These are phyloP conservation scores for Trichomonascaceae sp. DNA, from an alignment of 1,139 yeast genomes.

Conservation along the genomic window DNA sequence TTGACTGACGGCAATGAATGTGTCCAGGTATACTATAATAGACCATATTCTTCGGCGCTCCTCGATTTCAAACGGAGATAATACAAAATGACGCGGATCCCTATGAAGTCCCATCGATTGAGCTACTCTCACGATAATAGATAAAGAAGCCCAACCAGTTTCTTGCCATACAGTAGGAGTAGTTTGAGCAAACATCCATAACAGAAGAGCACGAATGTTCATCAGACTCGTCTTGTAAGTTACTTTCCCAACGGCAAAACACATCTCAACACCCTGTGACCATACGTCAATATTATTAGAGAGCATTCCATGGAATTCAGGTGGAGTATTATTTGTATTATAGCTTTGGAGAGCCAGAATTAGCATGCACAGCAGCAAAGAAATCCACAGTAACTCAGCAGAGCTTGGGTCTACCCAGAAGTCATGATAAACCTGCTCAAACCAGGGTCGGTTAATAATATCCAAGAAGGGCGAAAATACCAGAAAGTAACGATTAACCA, in stretches of 20 bases:
- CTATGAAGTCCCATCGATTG: constrained; percentile 25
- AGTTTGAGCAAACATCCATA: constrained; percentile 30
- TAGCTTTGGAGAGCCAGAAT: constrained; percentile 28
- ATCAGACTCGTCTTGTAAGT: constrained; percentile 30
- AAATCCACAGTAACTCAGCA: constrained; percentile 30
- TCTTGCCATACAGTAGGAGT: constrained; percentile 25
- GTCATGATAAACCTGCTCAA: constrained; percentile 24
- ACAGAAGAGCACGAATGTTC: constrained; percentile 28
- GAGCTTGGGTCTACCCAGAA: constrained; percentile 29
- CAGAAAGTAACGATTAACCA: constrained; percentile 28
- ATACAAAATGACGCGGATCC: constrained; percentile 32
- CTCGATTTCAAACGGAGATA: constrained; percentile 30
- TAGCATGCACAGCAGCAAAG: constrained; percentile 28
- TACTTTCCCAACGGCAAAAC: constrained; percentile 27
- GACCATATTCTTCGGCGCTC: constrained; percentile 31
- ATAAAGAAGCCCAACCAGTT: constrained; percentile 27
- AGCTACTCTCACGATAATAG: constrained; percentile 23
- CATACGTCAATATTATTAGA: constrained; percentile 21
- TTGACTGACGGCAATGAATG: constrained; percentile 26
- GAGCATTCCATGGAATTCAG: constrained; percentile 12
- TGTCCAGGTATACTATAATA: constrained; percentile 24
- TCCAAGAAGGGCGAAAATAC: constrained; percentile 26
- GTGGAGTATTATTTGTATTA: constrained; percentile 20
- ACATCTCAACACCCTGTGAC: constrained; percentile 27
- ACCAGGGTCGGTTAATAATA: constrained; percentile 29